phyloP scores from a whole-genome alignment of 2,329 filamentous ascomycete genomes.

The Simplicillium sp. region DNA sequence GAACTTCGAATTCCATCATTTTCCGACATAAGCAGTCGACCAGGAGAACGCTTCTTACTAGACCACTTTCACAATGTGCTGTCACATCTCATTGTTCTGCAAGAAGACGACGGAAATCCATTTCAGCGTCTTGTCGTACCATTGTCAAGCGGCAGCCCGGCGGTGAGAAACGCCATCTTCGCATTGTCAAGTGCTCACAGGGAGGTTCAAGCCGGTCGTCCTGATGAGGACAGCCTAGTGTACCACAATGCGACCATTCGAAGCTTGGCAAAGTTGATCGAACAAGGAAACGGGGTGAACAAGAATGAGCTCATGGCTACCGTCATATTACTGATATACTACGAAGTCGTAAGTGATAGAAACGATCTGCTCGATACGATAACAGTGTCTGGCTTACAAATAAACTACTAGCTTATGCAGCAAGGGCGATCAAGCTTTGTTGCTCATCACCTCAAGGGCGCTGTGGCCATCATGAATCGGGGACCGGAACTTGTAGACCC shows the following conservation, averaged over 20 bases:
- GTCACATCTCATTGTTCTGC: constrained; percentile 55
- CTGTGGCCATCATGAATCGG: constrained; percentile 49
- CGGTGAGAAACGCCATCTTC: constrained; percentile 74
- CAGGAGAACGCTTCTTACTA: constrained; percentile 44
- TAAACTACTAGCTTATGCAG: constrained; percentile 43
- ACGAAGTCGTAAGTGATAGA: constrained; percentile 45
- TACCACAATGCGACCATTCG: constrained; percentile 53
- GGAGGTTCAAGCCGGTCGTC: constrained; percentile 51
- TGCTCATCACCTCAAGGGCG: constrained; percentile 51
- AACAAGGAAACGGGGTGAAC: constrained; percentile 37
- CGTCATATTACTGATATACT: constrained; percentile 54
- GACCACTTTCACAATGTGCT: constrained; percentile 56
- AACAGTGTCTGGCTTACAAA: constrained; percentile 1
- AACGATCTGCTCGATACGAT: neutral
- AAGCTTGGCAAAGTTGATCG: constrained; percentile 46
- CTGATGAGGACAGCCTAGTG: constrained; percentile 44
- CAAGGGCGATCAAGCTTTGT: constrained; percentile 50
- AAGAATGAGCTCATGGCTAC: constrained; percentile 50
- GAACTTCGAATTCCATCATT: constrained; percentile 22
- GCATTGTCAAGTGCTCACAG: constrained; percentile 78
- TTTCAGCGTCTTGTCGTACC: constrained; percentile 56
- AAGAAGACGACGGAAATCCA: constrained; percentile 52
- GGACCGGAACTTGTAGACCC: constrained; percentile 34
- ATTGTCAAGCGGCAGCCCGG: constrained; percentile 41
- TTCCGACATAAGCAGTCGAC: constrained; percentile 45